Percentiles rank a stretch among this genome's conserved stretches.
These are phyloP conservation scores for Colletotrichum sp. DNA, from an alignment of 2,329 filamentous ascomycete genomes.

Conservation along the genomic window DNA sequence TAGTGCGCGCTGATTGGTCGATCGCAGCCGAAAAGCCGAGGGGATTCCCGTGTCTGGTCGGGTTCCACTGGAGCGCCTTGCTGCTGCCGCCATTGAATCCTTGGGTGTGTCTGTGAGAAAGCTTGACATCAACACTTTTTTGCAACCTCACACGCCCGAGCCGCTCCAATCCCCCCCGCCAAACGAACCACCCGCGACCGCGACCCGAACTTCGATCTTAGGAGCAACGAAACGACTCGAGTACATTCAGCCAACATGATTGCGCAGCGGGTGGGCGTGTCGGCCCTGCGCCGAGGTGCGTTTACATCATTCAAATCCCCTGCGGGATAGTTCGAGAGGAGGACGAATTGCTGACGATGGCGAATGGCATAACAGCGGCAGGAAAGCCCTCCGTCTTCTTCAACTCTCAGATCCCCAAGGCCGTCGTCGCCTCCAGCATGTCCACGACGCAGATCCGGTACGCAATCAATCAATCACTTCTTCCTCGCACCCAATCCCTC, in stretches of 20 bases:
- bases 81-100: not conserved
- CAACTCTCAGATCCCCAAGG: conserved; percentile 50
- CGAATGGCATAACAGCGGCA: conserved; percentile 35
- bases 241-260: conserved; percentile 49
- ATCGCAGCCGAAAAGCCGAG: conserved; percentile 49
- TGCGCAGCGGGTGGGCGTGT: conserved; percentile 60
- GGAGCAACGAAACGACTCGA: not conserved
- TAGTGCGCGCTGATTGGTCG: conserved; percentile 40
- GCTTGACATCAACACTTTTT: conserved; percentile 21
- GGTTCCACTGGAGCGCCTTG: not conserved
- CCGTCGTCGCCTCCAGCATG: conserved; percentile 45
- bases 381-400: conserved; percentile 49
- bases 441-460: conserved; percentile 54
- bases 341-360: conserved; percentile 2
- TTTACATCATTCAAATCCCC: conserved; percentile 4
- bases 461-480: conserved; percentile 4
- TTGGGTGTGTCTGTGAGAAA: not conserved
- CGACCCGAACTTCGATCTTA: not conserved
- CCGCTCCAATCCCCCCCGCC: conserved; percentile 18
- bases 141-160: conserved; percentile 4
- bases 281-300: conserved; percentile 64
- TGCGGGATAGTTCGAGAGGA: not conserved
- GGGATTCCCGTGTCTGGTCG: conserved; percentile 12
- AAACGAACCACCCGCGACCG: not conserved
- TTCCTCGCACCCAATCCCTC: not conserved